These are phyloP conservation scores for Russula vinacea DNA, from an alignment of 768 basidiomycete species.

Conservation along the genomic window DNA sequence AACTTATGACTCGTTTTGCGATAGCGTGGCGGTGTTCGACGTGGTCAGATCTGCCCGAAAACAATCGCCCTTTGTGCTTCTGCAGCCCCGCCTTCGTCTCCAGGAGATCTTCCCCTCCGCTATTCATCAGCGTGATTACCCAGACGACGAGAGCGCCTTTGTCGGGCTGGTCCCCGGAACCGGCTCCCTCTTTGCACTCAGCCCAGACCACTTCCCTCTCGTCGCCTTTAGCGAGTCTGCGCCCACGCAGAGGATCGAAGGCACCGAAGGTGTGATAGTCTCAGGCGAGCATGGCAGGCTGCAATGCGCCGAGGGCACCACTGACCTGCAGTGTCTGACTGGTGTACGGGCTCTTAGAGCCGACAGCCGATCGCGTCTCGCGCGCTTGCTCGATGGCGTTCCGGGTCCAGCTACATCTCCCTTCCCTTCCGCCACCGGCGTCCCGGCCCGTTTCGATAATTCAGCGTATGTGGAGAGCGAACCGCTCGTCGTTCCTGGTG, in stretches of 20 bases:
- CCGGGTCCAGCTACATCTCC: conserved; percentile 32
- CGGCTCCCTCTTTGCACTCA: conserved; percentile 81
- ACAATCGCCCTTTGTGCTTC: conserved; percentile 70
- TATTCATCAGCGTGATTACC: conserved; percentile 42
- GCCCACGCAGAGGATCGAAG: conserved; percentile 30
- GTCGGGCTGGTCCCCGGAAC: conserved; percentile 74
- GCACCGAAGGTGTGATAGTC: conserved; percentile 37
- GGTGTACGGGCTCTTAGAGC: conserved; percentile 57
- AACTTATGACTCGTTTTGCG: neutral
- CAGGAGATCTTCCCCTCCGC: conserved; percentile 61
- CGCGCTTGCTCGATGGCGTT: conserved; percentile 59
- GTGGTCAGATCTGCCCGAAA: conserved; percentile 51
- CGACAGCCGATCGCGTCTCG: conserved; percentile 41
- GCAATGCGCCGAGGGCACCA: conserved; percentile 37
- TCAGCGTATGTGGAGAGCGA: conserved; percentile 14
- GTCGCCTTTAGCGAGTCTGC: conserved; percentile 61
- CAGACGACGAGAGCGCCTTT: conserved; percentile 65
- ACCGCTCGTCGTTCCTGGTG: neutral
- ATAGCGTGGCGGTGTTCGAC: conserved; percentile 81
- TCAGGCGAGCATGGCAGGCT: neutral
- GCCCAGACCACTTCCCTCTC: conserved; percentile 74
- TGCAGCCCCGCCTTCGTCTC: conserved; percentile 79
- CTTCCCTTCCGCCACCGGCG: conserved; percentile 30
- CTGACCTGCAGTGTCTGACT: conserved; percentile 57
- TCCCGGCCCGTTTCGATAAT: conserved; percentile 35